Base-by-base conservation (phyloP, 345 rosid species). In the Camelina hispida region DNA sequence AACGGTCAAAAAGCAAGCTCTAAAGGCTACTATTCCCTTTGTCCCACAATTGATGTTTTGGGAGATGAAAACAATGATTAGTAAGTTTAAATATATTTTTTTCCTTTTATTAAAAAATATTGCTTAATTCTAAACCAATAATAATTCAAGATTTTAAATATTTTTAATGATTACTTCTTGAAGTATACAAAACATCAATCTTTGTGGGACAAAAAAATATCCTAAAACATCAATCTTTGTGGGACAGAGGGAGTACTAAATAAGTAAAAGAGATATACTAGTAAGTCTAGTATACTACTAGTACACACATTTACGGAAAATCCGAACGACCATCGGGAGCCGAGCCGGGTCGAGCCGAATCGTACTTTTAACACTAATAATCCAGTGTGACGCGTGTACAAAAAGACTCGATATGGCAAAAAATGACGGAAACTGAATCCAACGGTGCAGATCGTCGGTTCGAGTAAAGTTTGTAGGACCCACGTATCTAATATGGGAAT, bases 381-480 rank as follows among this genome's bases (percentile, higher is more conserved):
- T 61, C 20, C 0, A 2, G 64, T 69, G 74, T 4, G 34, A 44
- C 52, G 44, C 74, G 69, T 10, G 35, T 7, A 55, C 23, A 17
- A 35, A 51, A 28, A 35, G 7, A n/a, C 47, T 8, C 11, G 61
- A 68, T 38, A 2, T 14, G 34, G 59, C 3, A 28, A 66, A 60
- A 75, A 25, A 60, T 20, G 47, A 43, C 83, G 83, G 82, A 66
- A 75, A 83, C 35, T n/a, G 37, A 34, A 44, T 38, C 62, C 59
- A 77, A 82, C 84, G 89, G 83, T 74, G 81, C 73, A 51, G 57
- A 68, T 76, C 75, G 79, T 78, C 81, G 38, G 81, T 73, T 76
- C 37, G 73, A 32, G 32, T 17, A 34, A 59, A 64, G 8, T 1
- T 5, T 0, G 15, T 48, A 59, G 81, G 81, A 58, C 74, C 78